Conservation (phyloP, 139 green algal species). For the Dunaliella primolecta region DNA sequence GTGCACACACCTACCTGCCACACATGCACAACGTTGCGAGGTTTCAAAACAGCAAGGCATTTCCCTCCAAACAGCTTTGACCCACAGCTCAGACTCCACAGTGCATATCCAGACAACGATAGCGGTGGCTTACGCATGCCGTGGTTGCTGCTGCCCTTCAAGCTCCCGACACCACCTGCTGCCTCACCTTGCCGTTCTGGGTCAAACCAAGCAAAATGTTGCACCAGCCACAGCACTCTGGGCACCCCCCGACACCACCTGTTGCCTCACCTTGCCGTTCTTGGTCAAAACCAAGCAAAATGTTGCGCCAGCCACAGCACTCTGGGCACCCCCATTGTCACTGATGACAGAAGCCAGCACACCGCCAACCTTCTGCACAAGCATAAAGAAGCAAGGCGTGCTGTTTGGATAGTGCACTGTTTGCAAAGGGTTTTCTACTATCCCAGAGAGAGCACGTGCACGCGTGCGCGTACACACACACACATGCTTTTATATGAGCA, state of each 20-base stretch:
- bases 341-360: not conserved
- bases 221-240: conserved; percentile 38
- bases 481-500: not conserved
- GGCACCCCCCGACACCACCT: too few relatives aligned
- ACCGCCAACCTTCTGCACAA: not conserved
- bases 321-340: conserved; percentile 43
- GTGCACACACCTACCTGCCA: too few relatives aligned
- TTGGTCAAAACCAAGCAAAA: conserved; percentile 46
- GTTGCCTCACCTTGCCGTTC: not conserved
- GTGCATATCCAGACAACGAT: too few relatives aligned
- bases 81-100: too few relatives aligned
- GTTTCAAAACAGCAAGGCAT: too few relatives aligned
- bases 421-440: not conserved
- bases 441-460: too few relatives aligned
- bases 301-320: conserved; percentile 37
- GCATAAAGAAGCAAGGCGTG: not conserved
- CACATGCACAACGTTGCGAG: too few relatives aligned
- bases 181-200: not conserved
- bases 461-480: not conserved
- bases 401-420: not conserved
- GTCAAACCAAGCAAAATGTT: conserved; percentile 47
- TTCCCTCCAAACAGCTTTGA: too few relatives aligned
- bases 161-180: too few relatives aligned
- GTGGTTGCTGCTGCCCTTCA: too few relatives aligned
- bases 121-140: too few relatives aligned